phyloP scores from a whole-genome alignment of 257 asterid species.

The Salvia splendens region DNA sequence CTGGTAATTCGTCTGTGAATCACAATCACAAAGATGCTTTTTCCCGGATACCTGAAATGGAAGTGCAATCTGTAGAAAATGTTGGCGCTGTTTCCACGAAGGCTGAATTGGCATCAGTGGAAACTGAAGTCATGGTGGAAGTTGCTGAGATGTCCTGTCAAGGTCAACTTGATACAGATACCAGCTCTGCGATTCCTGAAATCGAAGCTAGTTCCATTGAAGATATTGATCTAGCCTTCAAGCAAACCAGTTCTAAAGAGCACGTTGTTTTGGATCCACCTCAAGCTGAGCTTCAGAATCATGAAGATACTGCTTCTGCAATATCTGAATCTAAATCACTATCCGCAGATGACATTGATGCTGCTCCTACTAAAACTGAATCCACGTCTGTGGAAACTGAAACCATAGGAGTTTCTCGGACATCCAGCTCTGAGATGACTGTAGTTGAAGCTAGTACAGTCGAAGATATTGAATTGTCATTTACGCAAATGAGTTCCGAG shows the following conservation, averaged over 20 bases:
- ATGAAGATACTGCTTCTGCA: conserved; percentile 11
- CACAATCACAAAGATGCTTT: conserved; percentile 31
- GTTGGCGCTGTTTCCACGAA: conserved; percentile 33
- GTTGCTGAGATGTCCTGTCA: conserved; percentile 24
- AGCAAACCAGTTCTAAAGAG: conserved; percentile 11
- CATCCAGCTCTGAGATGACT: conserved; percentile 28
- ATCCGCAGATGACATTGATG: conserved; percentile 33
- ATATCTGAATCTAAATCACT: conserved; percentile 40
- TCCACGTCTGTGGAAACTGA: conserved; percentile 27
- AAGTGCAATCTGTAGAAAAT: conserved; percentile 36
- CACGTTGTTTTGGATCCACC: conserved; percentile 23
- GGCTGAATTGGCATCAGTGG: conserved; percentile 31
- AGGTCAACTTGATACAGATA: conserved; percentile 17
- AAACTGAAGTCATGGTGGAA: conserved; percentile 23
- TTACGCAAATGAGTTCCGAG: conserved; percentile 28
- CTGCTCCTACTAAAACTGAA: conserved; percentile 36
- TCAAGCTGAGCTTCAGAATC: conserved; percentile 25
- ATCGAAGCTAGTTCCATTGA: conserved; percentile 26
- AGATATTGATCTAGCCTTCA: conserved; percentile 22
- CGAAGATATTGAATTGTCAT: conserved; percentile 35
- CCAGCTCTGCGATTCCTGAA: conserved; percentile 12
- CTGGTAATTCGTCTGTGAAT: conserved; percentile 19
- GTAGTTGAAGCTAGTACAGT: conserved; percentile 35
- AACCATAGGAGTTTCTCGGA: conserved; percentile 1
- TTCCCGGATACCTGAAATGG: conserved; percentile 37